A percentile compares a stretch with the other conserved stretches of the same genome.
Evolutionary conservation across 2,329 filamentous ascomycete genomes (phyloP).

Genomic region (Botryotinia calthae): DNA sequence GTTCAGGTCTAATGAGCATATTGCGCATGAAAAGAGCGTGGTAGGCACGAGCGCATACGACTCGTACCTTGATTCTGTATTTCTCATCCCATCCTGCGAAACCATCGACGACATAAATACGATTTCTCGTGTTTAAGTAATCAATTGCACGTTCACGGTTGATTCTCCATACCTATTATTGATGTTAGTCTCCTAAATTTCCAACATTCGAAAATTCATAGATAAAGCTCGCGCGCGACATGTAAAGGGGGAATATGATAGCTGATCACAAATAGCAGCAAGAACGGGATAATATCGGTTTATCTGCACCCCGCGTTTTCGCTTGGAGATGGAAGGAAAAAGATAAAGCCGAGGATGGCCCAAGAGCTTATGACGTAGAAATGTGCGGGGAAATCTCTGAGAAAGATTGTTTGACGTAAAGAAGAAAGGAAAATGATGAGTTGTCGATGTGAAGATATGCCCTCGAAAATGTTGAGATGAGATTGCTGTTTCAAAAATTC

Average conservation of each 20-base stretch:
- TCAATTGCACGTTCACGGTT: slow-evolving; percentile 98
- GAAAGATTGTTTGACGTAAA: background rate
- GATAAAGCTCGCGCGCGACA: background rate
- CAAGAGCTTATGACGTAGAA: slow-evolving; percentile 17
- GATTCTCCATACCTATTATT: slow-evolving; percentile 89
- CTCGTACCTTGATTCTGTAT: slow-evolving; percentile 95
- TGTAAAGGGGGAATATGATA: background rate
- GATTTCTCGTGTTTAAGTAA: slow-evolving; percentile 97
- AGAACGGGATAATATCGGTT: background rate
- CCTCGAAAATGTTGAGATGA: background rate
- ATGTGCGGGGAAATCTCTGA: slow-evolving; percentile 14
- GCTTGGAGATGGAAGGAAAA: background rate
- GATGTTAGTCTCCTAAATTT: background rate
- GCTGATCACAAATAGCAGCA: background rate
- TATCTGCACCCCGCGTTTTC: slow-evolving; percentile 22
- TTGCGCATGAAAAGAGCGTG: slow-evolving; percentile 99
- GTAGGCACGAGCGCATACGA: slow-evolving; percentile 98
- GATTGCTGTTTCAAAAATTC: background rate
- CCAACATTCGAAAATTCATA: background rate
- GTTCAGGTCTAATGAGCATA: slow-evolving; percentile 95
- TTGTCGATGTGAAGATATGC: background rate
- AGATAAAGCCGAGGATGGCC: slow-evolving; percentile 19
- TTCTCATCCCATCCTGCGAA: slow-evolving; percentile 98
- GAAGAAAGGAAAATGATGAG: background rate
- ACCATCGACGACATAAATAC: slow-evolving; percentile 97